Conservation (phyloP, 177 flowering plant genomes). For the Tripterygium wilfordii region DNA sequence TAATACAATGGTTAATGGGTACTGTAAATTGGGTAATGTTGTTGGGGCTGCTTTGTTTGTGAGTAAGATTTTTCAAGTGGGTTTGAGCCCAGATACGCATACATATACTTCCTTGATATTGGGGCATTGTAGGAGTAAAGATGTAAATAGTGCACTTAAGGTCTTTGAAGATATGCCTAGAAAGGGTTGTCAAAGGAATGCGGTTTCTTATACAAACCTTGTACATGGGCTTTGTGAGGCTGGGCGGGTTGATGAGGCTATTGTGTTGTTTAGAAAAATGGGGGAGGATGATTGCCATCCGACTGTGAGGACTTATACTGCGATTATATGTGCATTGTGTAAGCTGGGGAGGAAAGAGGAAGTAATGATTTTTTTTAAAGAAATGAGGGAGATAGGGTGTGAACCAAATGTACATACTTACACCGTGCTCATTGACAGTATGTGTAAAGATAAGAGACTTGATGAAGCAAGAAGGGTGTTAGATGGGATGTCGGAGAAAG, state of each 20-base stretch:
- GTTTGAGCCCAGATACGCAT: constrained; percentile 58
- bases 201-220: constrained; percentile 55
- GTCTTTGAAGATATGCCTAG: constrained; percentile 50
- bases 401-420: constrained; percentile 64
- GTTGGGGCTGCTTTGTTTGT: constrained; percentile 46
- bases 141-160: constrained; percentile 49
- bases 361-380: constrained; percentile 40
- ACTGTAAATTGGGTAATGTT: constrained; percentile 63
- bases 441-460: constrained; percentile 54
- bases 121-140: constrained; percentile 59
- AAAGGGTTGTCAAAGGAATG: constrained; percentile 64
- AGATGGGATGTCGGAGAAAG: constrained; percentile 40
- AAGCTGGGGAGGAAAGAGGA: constrained; percentile 40
- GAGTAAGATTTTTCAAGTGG: constrained; percentile 53
- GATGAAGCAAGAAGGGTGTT: constrained; percentile 52
- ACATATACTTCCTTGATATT: constrained; percentile 68
- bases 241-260: constrained; percentile 54
- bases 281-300: constrained; percentile 51
- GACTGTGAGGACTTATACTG: constrained; percentile 69
- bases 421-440: constrained; percentile 53
- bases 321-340: constrained; percentile 55
- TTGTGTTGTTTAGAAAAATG: constrained; percentile 50
- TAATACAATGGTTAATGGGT: constrained; percentile 69
- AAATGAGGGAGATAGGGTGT: constrained; percentile 52
- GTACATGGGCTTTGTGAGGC: constrained; percentile 75